Base-by-base conservation (phyloP, 2,329 filamentous ascomycete species). In the Ampelomyces quisqualis region DNA sequence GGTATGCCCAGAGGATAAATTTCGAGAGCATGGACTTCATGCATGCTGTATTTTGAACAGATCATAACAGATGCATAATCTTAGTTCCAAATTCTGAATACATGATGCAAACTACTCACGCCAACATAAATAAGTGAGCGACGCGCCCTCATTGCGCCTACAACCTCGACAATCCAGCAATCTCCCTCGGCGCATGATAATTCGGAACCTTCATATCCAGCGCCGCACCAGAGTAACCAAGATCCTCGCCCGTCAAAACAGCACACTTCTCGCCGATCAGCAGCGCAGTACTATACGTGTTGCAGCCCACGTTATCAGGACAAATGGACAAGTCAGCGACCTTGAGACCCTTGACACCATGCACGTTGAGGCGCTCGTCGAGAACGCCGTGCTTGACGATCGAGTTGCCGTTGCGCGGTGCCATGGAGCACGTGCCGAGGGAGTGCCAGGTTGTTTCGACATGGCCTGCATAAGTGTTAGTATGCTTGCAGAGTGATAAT, bases 361-460 rank as follows among this genome's bases (percentile, higher is more conserved):
- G 84, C 3, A 90, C 85, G 53, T 88, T 89, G 40, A 90, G 77
- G 45, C 85, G 79, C 68, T 88, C 84, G 60, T 90, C 86, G 24
- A 90, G 70, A 0, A 90, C 86, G 45, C 86, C 86, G 58, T 89
- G 84, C 72, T 86, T 87, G 65, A 90, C 85, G 58, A 90, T 87
- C 57, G 79, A 83, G 73, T 89, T 90, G 45, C 87, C 86, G 58
- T 88, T 79, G 45, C 71, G 77, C 4, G 86, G 86, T 0, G 84
- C 85, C 84, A 90, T 90, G 37, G 82, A 86, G 71, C 85, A 88
- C 1, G 85, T 89, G 26, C 78, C 77, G 5, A 81, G 72, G 13
- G 70, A 69, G 72, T 88, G 84, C 84, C 85, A 87, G 24, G 85
- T 89, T 34, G 82, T 88, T 70, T 89, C 85, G 34, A 86, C 82